phyloP scores from a whole-genome alignment of 331 rosid genomes.

The Pyrus hybrid region DNA sequence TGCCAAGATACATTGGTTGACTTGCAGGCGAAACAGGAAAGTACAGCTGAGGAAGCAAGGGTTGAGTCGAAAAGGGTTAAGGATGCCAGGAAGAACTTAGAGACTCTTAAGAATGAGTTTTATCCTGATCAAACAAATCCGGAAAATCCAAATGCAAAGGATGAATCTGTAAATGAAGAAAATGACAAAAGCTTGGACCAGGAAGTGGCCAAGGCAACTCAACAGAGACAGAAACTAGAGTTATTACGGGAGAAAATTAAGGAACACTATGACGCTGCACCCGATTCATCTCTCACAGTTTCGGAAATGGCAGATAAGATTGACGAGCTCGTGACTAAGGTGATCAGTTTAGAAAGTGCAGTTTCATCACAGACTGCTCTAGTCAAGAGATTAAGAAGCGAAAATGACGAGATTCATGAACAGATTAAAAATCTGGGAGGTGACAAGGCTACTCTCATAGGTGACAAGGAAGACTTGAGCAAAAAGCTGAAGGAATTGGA shows the following conservation, averaged over 20 bases:
- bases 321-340: conserved; percentile 76
- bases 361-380: conserved; percentile 71
- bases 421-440: conserved; percentile 55
- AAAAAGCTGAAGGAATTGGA: conserved; percentile 60
- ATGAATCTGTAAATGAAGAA: conserved; percentile 17
- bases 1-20: conserved; percentile 60
- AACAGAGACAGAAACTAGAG: conserved; percentile 42
- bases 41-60: conserved; percentile 51
- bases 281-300: conserved; percentile 44
- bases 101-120: conserved; percentile 43
- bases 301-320: conserved; percentile 83
- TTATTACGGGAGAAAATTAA: conserved; percentile 36
- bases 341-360: conserved; percentile 60
- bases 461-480: conserved; percentile 39
- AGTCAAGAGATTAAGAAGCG: conserved; percentile 48
- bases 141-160: conserved; percentile 12
- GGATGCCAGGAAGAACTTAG: conserved; percentile 40
- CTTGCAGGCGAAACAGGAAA: conserved; percentile 58
- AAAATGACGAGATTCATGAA: conserved; percentile 61
- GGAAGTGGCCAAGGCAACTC: conserved; percentile 10
- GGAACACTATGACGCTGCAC: conserved; percentile 38
- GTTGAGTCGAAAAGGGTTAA: conserved; percentile 49
- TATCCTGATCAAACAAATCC: conserved; percentile 18
- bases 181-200: conserved; percentile 17
- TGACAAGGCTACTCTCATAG: conserved; percentile 44